These are phyloP conservation scores for Plasmopara muralis DNA, from an alignment of 352 stramenopile species.

Conservation along the genomic window DNA sequence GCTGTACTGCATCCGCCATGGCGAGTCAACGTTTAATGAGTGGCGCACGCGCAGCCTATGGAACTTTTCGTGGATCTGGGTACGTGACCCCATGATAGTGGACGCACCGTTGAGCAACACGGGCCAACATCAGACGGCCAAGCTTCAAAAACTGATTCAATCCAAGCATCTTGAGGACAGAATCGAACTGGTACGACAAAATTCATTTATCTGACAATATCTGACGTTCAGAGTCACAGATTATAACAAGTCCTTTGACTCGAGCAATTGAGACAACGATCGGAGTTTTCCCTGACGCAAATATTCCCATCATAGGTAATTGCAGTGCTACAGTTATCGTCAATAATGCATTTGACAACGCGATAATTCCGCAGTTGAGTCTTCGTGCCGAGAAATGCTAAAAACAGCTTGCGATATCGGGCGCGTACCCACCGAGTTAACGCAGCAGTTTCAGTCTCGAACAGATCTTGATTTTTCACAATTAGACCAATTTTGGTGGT, in stretches of 20 bases:
- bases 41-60: constrained; percentile 71
- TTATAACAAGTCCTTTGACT: constrained; percentile 79
- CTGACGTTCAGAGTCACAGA: constrained; percentile 25
- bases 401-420: constrained; percentile 82
- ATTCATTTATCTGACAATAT: neutral
- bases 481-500: constrained; percentile 60
- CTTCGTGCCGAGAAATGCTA: constrained; percentile 73
- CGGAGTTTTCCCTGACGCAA: constrained; percentile 44
- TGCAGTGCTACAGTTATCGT: neutral
- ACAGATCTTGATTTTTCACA: constrained; percentile 36
- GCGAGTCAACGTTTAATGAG: constrained; percentile 85
- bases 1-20: constrained; percentile 83
- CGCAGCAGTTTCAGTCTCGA: constrained; percentile 25
- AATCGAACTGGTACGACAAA: constrained; percentile 50
- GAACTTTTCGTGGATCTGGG: constrained; percentile 83
- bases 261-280: constrained; percentile 76
- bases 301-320: constrained; percentile 52
- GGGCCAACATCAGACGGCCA: constrained; percentile 49
- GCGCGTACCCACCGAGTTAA: constrained; percentile 40
- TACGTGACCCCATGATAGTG: constrained; percentile 81
- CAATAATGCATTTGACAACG: neutral
- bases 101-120: constrained; percentile 70
- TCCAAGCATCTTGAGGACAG: constrained; percentile 40
- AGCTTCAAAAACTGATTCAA: constrained; percentile 40
- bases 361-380: constrained; percentile 41